Conservation (phyloP, 257 asterid species). For the Parsonsia alboflavescens region DNA sequence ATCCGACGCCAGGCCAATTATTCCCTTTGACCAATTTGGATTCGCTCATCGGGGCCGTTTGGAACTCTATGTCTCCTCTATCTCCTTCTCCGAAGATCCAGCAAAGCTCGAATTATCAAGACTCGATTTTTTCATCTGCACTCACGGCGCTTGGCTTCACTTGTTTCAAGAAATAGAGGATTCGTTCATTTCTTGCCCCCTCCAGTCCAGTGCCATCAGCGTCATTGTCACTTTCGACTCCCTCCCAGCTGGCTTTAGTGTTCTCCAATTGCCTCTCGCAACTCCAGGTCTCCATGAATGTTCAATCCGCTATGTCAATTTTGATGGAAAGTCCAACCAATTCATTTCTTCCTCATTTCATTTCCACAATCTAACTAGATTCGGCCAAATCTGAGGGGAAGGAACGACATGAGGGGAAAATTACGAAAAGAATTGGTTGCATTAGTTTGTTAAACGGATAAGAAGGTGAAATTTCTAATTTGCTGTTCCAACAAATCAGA, state of each 20-base stretch:
- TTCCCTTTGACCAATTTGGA: slow-evolving; percentile 77
- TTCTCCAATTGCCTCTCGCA: slow-evolving; percentile 65
- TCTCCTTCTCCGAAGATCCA: slow-evolving; percentile 36
- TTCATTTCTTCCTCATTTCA: too few species aligned
- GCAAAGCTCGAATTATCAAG: slow-evolving; percentile 40
- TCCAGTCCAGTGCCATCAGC: slow-evolving; percentile 45
- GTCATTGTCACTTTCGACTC: slow-evolving; percentile 48
- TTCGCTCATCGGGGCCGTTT: slow-evolving; percentile 81
- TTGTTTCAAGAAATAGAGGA: slow-evolving; percentile 74
- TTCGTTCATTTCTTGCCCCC: slow-evolving; percentile 56
- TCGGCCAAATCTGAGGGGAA: too few species aligned
- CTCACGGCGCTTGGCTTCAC: slow-evolving; percentile 63
- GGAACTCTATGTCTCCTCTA: slow-evolving; percentile 54
- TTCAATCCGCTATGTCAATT: slow-evolving; percentile 63
- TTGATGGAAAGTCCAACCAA: slow-evolving; percentile 49
- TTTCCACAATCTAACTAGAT: too few species aligned
- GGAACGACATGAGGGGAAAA: too few species aligned
- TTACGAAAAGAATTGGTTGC: too few species aligned
- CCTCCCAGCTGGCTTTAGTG: slow-evolving; percentile 37
- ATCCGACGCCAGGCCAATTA: slow-evolving; percentile 61
- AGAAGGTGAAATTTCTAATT: too few species aligned
- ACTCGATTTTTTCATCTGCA: slow-evolving; percentile 75
- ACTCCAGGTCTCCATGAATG: slow-evolving; percentile 55
- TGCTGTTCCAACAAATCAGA: too few species aligned
- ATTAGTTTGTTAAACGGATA: too few species aligned